These are phyloP conservation scores for Cutaneotrichosporon curvatum DNA, from an alignment of 1,284 basidiomycete species.

Conservation along the genomic window DNA sequence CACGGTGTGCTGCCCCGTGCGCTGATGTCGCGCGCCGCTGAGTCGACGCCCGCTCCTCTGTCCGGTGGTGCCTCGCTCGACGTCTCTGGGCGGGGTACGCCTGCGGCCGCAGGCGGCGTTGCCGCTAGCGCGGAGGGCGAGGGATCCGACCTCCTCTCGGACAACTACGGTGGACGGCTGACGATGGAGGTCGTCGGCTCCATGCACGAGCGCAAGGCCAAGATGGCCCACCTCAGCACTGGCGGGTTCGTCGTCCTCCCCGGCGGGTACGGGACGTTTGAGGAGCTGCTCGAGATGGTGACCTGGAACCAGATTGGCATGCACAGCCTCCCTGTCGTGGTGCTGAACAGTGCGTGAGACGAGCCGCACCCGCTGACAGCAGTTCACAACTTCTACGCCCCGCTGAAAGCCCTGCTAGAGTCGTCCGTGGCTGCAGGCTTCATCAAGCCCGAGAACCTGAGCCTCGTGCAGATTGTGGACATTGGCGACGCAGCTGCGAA, in stretches of 20 bases:
- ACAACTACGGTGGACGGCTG: conserved; percentile 45
- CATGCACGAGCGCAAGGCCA: conserved; percentile 87
- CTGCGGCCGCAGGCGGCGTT: conserved; percentile 1
- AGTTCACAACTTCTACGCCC: conserved; percentile 69
- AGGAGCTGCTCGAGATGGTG: conserved; percentile 84
- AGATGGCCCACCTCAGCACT: conserved; percentile 68
- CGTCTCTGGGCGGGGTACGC: conserved; percentile 9
- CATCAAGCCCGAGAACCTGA: conserved; percentile 57
- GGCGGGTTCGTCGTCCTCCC: conserved; percentile 78
- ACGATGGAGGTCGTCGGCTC: conserved; percentile 58
- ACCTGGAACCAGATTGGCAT: conserved; percentile 79
- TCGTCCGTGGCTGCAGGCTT: conserved; percentile 66
- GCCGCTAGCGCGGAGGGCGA: conserved; percentile 24
- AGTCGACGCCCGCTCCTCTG: conserved; percentile 19
- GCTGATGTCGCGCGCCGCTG: conserved; percentile 33
- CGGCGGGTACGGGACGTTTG: conserved; percentile 86
- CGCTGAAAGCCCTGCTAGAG: conserved; percentile 64
- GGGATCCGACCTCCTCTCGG: conserved; percentile 36
- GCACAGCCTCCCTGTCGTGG: conserved; percentile 67
- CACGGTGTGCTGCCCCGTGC: conserved; percentile 76
- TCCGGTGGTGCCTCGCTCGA: not conserved
- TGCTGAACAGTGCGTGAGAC: conserved; percentile 56
- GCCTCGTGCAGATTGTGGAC: conserved; percentile 63
- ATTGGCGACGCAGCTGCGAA: conserved; percentile 52
- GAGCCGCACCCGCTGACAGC: conserved; percentile 1